A percentile compares a stretch with the other conserved stretches of the same genome.
phyloP scores from a whole-genome alignment of 2,329 filamentous ascomycete species.

The Fusarium decemcellulare region DNA sequence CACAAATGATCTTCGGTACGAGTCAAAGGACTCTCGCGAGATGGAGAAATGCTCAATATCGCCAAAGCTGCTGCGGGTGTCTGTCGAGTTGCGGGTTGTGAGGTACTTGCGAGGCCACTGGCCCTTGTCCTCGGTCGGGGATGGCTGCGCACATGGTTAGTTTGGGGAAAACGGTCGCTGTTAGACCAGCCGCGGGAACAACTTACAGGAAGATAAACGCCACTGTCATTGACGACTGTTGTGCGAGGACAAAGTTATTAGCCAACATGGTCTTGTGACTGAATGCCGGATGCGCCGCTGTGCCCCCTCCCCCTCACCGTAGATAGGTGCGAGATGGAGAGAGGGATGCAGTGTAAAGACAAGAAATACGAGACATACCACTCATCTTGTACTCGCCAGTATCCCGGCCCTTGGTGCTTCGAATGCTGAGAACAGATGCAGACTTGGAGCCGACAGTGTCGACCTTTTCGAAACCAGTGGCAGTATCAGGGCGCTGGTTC shows the following conservation, averaged over 20 bases:
- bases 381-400: constrained; percentile 85
- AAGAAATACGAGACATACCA: constrained; percentile 65
- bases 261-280: constrained; percentile 46
- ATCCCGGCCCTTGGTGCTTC: constrained; percentile 72
- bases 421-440: constrained; percentile 73
- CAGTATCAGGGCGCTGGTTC: constrained; percentile 62
- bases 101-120: constrained; percentile 78
- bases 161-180: neutral
- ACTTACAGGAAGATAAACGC: constrained; percentile 91
- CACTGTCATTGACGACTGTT: constrained; percentile 94
- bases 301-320: constrained; percentile 19
- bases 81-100: constrained; percentile 66
- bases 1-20: constrained; percentile 96
- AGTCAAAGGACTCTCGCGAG: constrained; percentile 96
- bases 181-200: neutral
- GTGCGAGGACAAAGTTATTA: constrained; percentile 38
- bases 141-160: constrained; percentile 71
- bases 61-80: constrained; percentile 74
- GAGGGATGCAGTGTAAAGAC: constrained; percentile 18
- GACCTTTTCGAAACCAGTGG: constrained; percentile 70
- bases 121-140: constrained; percentile 85
- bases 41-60: constrained; percentile 96
- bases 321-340: constrained; percentile 13
- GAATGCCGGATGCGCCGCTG: constrained; percentile 36
- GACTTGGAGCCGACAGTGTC: constrained; percentile 74